phyloP scores from a whole-genome alignment of 495 filamentous ascomycete species.

The Cercophora sp. region DNA sequence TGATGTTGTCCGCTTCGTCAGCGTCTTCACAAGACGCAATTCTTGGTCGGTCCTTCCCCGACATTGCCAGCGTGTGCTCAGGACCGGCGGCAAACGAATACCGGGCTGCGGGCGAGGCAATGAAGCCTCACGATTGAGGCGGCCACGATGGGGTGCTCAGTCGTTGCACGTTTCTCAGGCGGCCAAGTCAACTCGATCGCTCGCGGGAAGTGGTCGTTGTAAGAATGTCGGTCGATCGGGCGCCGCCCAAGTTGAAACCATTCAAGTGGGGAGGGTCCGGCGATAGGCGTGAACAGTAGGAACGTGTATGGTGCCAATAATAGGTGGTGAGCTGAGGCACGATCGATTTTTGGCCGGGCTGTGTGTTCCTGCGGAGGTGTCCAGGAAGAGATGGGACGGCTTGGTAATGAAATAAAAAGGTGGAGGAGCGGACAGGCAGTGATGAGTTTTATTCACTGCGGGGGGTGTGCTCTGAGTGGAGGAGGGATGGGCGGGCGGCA shows the following conservation, averaged over 20 bases:
- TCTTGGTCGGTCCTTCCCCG: constrained; percentile 16
- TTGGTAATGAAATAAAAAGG: constrained; percentile 28
- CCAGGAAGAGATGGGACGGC: constrained; percentile 25
- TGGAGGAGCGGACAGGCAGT: constrained; percentile 27
- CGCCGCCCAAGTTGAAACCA: too few relatives aligned
- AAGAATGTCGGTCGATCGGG: not conserved
- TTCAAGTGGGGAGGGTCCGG: constrained; percentile 11
- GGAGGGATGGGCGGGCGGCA: constrained; percentile 20
- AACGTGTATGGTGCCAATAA: constrained; percentile 5
- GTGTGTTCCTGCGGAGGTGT: constrained; percentile 13
- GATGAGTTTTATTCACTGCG: constrained; percentile 38
- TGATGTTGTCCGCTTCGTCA: constrained; percentile 39
- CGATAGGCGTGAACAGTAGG: not conserved
- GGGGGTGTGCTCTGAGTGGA: constrained; percentile 28
- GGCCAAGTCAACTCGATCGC: not conserved
- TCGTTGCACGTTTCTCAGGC: too few relatives aligned
- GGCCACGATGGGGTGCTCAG: constrained; percentile 19
- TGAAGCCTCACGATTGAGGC: constrained; percentile 26
- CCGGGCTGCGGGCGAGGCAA: constrained; percentile 23
- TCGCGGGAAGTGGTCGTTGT: not conserved
- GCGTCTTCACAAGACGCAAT: constrained; percentile 48
- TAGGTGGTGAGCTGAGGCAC: not conserved
- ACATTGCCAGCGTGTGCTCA: constrained; percentile 29
- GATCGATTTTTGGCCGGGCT: constrained; percentile 7
- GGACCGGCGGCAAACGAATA: not conserved